Evolutionary conservation across 108 stramenopile species (phyloP).

Genomic region (Mayamaea pseudoterrestris): DNA sequence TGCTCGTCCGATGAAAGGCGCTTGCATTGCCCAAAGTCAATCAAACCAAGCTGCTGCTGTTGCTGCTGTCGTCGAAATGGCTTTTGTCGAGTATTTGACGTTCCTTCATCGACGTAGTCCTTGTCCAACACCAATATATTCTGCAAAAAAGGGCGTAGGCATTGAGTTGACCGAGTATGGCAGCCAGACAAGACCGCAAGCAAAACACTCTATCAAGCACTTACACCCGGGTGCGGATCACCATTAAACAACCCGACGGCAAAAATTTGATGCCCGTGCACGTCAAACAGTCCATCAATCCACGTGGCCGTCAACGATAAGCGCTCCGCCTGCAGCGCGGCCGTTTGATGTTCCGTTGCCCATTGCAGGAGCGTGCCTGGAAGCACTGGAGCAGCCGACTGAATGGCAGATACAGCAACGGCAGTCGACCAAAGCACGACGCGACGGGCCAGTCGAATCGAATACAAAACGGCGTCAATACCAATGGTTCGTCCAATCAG

Average conservation of each 20-base stretch:
- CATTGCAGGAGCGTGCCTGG: slow-evolving; percentile 27
- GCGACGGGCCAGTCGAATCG: too few species aligned
- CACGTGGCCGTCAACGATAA: too few species aligned
- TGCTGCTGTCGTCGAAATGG: slow-evolving; percentile 13
- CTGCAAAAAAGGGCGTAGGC: too few species aligned
- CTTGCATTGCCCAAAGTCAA: slow-evolving; percentile 83
- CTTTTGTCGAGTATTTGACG: too few species aligned
- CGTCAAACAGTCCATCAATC: slow-evolving; percentile 57
- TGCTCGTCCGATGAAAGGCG: slow-evolving; percentile 43
- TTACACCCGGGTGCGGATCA: slow-evolving; percentile 61
- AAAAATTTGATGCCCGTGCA: slow-evolving; percentile 65
- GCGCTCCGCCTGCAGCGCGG: slow-evolving; percentile 72
- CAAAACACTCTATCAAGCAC: too few species aligned
- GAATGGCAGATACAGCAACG: too few species aligned
- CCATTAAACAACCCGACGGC: slow-evolving; percentile 70
- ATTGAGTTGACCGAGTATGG: too few species aligned
- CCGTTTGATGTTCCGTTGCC: slow-evolving; percentile 22
- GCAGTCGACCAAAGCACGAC: too few species aligned
- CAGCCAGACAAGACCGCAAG: too few species aligned
- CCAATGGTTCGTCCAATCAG: slow-evolving; percentile 33
- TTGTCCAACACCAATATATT: too few species aligned
- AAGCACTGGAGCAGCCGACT: too few species aligned
- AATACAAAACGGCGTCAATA: slow-evolving; percentile 25
- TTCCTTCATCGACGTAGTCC: too few species aligned
- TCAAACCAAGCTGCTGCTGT: slow-evolving; percentile 51